Evolutionary conservation across 1,139 yeast species (phyloP).

Genomic region (Diutina sp.): DNA sequence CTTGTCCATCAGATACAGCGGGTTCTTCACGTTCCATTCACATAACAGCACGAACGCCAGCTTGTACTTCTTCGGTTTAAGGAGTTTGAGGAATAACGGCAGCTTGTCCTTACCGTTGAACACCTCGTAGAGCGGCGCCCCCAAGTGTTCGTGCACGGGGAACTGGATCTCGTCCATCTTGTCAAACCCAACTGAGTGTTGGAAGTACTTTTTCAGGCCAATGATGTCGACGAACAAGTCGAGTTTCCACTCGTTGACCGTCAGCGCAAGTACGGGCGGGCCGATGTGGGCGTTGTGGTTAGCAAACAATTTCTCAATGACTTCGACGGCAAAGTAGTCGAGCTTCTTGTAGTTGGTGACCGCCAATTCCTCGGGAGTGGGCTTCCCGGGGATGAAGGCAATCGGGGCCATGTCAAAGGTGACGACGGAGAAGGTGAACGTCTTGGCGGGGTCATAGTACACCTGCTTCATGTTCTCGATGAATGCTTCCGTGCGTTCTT

Average conservation of each 20-base stretch:
- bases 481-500: slow-evolving; percentile 13
- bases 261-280: slow-evolving; percentile 11
- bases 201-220: slow-evolving; percentile 28
- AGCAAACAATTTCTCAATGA: slow-evolving; percentile 21
- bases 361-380: slow-evolving; percentile 21
- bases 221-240: slow-evolving; percentile 29
- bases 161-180: slow-evolving; percentile 19
- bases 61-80: slow-evolving; percentile 24
- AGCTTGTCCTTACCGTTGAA: slow-evolving; percentile 20
- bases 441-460: slow-evolving; percentile 6
- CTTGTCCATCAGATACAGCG: slow-evolving; percentile 23
- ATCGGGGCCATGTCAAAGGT: slow-evolving; percentile 24
- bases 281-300: slow-evolving; percentile 5
- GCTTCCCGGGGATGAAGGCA: slow-evolving; percentile 12
- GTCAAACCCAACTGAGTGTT: slow-evolving; percentile 16
- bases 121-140: slow-evolving; percentile 12
- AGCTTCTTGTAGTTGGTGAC: slow-evolving; percentile 28
- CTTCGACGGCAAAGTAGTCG: slow-evolving; percentile 26
- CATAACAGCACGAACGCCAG: slow-evolving; percentile 28
- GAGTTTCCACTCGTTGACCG: slow-evolving; percentile 16
- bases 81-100: slow-evolving; percentile 21
- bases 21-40: slow-evolving; percentile 16
- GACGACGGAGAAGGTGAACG: slow-evolving; percentile 15
- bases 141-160: slow-evolving; percentile 17
- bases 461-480: background rate